phyloP scores from a whole-genome alignment of 2,329 filamentous ascomycete genomes.

The Diplodia seriata region DNA sequence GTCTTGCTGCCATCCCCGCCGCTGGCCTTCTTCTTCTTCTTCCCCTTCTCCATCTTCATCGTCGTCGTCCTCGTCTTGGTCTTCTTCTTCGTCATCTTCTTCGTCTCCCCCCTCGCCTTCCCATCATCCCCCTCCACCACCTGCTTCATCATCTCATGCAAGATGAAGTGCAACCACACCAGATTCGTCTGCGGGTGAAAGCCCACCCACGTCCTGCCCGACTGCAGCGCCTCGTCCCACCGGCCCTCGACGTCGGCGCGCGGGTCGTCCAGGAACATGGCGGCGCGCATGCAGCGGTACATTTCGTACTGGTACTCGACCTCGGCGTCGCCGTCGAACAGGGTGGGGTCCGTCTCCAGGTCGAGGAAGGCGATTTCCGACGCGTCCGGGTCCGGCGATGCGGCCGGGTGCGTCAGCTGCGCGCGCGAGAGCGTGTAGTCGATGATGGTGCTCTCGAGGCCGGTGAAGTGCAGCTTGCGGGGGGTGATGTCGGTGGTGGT shows the following conservation, averaged over 20 bases:
- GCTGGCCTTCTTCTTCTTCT: slow-evolving; percentile 42
- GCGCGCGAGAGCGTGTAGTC: slow-evolving; percentile 73
- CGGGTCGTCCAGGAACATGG: slow-evolving; percentile 54
- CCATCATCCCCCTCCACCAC: slow-evolving; percentile 36
- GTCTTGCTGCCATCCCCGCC: too few species aligned
- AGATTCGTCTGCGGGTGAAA: slow-evolving; percentile 68
- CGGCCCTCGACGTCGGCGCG: slow-evolving; percentile 44
- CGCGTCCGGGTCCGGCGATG: slow-evolving; percentile 28
- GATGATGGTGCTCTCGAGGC: slow-evolving; percentile 68
- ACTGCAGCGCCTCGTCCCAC: slow-evolving; percentile 35
- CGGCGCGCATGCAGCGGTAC: slow-evolving; percentile 60
- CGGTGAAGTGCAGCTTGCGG: slow-evolving; percentile 59
- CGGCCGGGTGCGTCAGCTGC: slow-evolving; percentile 47
- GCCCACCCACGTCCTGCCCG: slow-evolving; percentile 54
- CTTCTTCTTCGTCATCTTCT: slow-evolving; percentile 53
- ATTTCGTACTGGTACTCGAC: slow-evolving; percentile 64
- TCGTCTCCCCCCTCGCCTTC: slow-evolving; percentile 43
- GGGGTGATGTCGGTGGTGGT: slow-evolving; percentile 40
- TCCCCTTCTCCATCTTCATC: slow-evolving; percentile 51
- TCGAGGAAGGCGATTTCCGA: slow-evolving; percentile 53
- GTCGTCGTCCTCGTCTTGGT: slow-evolving; percentile 48
- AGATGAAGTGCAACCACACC: slow-evolving; percentile 68
- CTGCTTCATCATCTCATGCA: slow-evolving; percentile 61
- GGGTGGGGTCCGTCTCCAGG: slow-evolving; percentile 50
- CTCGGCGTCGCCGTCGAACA: slow-evolving; percentile 57